Base-by-base conservation (phyloP, 257 asterid species). In the Plantago ovata region DNA sequence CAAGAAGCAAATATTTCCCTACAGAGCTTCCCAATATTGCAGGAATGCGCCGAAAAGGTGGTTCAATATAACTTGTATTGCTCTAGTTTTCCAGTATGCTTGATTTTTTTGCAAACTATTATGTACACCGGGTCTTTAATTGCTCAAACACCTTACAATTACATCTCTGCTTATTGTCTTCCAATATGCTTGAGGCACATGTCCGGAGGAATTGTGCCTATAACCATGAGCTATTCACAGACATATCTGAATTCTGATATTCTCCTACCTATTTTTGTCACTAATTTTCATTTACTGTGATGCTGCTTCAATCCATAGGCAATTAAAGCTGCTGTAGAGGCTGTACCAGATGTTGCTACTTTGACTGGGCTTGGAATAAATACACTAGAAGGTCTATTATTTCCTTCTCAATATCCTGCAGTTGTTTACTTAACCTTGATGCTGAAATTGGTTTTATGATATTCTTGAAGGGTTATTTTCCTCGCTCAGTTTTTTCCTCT, bases 31-130 rank as follows among this genome's bases (percentile, higher is more conserved):
- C 71, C 89, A 21, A 82, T 82, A 66, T 68, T 93, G 72, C 70
- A 74, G 70, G 89, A 86, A 49, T 93, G 98, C 75, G 97, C 95
- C 54, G 73, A 74, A 62, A 84, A 84, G 95, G 98, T 93, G 72
- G 42, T 68, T 61, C 23, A 39, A 20, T 60, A 24, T 42, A 40
- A 53, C 43, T 49, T 53, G 28, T 63, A 21, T 32, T 63, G 15
- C 46, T 47, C 33, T 62, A 54, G 38, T 24, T 57, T 23, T 68
- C n/a, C 28, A 23, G 47, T 58, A 45, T 52, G 52, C 61, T 59
- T 63, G 47, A 39, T 66, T 22, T 56, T 47, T 65, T 49, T 60
- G 62, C 23, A 54, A 28, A 12, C 23, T 52, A 28, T 52, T 1
- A 20, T 55, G 61, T 69, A 50, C 52, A 24, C 32, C 5, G 32